phyloP scores from a whole-genome alignment of 257 asterid genomes.

The Solanum piurae region DNA sequence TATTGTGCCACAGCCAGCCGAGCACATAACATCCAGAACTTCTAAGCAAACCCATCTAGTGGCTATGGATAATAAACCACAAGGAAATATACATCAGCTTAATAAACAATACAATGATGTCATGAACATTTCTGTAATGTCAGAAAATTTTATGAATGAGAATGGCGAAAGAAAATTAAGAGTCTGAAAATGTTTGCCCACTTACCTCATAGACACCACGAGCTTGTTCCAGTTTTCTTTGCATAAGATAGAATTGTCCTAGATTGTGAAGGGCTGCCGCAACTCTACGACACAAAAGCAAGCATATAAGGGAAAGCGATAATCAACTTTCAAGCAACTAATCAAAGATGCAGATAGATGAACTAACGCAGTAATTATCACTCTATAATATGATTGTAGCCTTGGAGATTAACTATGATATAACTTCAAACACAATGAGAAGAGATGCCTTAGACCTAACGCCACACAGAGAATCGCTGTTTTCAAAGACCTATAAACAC shows the following conservation, averaged over 20 bases:
- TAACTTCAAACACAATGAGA: neutral
- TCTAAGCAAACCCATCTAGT: neutral
- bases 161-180: neutral
- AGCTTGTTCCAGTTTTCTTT: slow-evolving; percentile 57
- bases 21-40: neutral
- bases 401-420: neutral
- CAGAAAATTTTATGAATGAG: neutral
- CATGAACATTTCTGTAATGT: neutral
- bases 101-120: neutral
- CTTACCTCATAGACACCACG: slow-evolving; percentile 75
- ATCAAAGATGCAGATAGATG: neutral
- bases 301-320: neutral
- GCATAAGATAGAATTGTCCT: slow-evolving; percentile 72
- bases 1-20: neutral
- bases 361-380: neutral
- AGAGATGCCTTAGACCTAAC: neutral
- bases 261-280: slow-evolving; percentile 97
- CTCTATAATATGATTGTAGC: neutral
- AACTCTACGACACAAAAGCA: slow-evolving; percentile 39
- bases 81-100: neutral
- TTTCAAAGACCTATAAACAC: neutral
- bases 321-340: slow-evolving; percentile 1
- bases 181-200: neutral
- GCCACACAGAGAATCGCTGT: neutral
- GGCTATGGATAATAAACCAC: neutral